Percentiles rank a stretch among this genome's conserved stretches.
Evolutionary conservation across 176 grass and related monocot species (phyloP).

Genomic region (Pharus latifolius): DNA sequence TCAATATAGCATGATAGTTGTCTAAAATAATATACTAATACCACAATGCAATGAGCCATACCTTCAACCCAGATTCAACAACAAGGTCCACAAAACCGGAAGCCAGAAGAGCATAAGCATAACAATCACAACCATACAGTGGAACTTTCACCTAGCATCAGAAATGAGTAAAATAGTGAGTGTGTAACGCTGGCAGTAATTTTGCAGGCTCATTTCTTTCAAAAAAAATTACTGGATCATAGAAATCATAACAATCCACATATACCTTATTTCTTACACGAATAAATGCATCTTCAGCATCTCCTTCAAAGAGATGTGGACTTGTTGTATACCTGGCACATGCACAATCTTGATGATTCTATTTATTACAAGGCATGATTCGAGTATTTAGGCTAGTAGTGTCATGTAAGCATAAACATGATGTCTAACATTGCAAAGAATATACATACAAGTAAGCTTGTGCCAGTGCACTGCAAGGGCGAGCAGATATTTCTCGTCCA

Average conservation of each 20-base stretch:
- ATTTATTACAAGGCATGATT: not conserved
- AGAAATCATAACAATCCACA: not conserved
- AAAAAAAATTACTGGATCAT: not conserved
- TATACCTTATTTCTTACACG: conserved; percentile 72
- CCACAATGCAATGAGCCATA: conserved; percentile 1
- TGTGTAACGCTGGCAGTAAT: not conserved
- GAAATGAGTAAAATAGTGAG: conserved; percentile 5
- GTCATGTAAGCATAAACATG: not conserved
- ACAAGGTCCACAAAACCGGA: conserved; percentile 91
- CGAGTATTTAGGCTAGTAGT: not conserved
- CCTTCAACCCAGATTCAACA: conserved; percentile 92
- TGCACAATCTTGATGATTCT: not conserved
- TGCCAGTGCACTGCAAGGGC: conserved; percentile 49
- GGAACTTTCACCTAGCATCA: conserved; percentile 80
- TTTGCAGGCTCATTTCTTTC: too few relatives aligned
- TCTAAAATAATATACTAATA: too few relatives aligned
- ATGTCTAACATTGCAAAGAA: not conserved
- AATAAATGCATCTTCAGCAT: conserved; percentile 70
- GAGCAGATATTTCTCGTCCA: conserved; percentile 59
- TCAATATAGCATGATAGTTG: too few relatives aligned
- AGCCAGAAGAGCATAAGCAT: conserved; percentile 88
- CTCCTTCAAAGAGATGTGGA: conserved; percentile 76
- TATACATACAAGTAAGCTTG: conserved; percentile 88
- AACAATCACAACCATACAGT: conserved; percentile 97
- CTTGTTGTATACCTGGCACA: conserved; percentile 83